phyloP scores from a whole-genome alignment of 2,329 filamentous ascomycete species.

The Phialophora macrospora region DNA sequence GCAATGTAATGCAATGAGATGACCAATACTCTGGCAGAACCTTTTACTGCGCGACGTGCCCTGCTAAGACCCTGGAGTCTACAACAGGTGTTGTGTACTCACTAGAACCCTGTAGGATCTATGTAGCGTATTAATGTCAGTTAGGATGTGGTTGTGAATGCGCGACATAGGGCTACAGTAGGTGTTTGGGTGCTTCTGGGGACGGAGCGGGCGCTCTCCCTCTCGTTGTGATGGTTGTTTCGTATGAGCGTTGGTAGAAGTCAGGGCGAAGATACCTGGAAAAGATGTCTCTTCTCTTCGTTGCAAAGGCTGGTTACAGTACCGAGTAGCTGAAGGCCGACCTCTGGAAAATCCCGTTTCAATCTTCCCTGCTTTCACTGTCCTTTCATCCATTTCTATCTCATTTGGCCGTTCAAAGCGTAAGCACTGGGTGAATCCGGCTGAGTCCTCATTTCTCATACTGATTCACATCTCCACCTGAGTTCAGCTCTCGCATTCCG shows the following conservation, averaged over 20 bases:
- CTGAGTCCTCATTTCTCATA: not conserved
- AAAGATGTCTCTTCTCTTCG: not conserved
- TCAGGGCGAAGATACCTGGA: not conserved
- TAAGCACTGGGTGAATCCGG: not conserved
- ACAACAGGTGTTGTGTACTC: too few relatives aligned
- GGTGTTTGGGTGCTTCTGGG: not conserved
- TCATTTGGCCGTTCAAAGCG: constrained; percentile 1
- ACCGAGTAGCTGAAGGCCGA: not conserved
- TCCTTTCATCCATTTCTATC: not conserved
- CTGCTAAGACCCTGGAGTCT: too few relatives aligned
- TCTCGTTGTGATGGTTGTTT: not conserved
- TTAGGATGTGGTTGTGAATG: not conserved
- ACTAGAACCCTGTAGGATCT: too few relatives aligned
- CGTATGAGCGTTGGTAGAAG: not conserved
- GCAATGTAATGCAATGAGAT: not conserved
- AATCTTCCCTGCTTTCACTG: not conserved
- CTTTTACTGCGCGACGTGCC: too few relatives aligned
- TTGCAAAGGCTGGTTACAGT: not conserved
- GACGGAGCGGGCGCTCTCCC: not conserved
- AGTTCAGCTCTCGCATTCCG: not conserved
- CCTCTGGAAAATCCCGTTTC: not conserved
- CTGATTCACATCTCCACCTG: not conserved
- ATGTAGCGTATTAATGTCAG: not conserved
- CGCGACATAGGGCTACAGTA: not conserved
- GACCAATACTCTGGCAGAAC: too few relatives aligned